Base-by-base conservation (phyloP, 2,329 filamentous ascomycete genomes). In the Penicillium psychrosexuale region DNA sequence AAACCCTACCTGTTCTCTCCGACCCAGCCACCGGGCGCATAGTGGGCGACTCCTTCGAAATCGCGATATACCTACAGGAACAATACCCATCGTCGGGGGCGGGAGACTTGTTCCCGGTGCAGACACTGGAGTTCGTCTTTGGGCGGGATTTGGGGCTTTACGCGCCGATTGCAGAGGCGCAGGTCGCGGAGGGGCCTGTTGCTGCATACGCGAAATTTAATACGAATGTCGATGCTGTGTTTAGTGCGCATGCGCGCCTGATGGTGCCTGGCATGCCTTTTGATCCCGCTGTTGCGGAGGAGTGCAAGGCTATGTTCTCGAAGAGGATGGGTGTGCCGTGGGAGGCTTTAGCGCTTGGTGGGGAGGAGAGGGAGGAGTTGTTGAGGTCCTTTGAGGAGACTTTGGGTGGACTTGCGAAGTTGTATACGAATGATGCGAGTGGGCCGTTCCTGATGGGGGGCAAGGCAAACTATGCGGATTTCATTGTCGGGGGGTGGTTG, bases 31-130 rank as follows among this genome's bases (percentile, higher is more conserved):
- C 77, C 8, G 42, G 0, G 64, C 63, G 5, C 55, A 69, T 0
- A 47, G 74, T 87, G 3, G 85, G 85, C 5, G 85, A 88, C 70
- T 83, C 84, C 2, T 85, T 86, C 63, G 85, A 87, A 49, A 88
- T 88, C 56, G 85, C 85, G 7, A 69, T 79, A 27, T 82, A 86
- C 61, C 75, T 88, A 2, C 78, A 87, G 24, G 69, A 76, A 1
- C 75, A 66, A 0, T 84, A 82, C 51, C 81, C 82, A 4, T 44
- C 28, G 4, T 31, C 42, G 0, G 78, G 78, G 1, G 72, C 65
- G 1, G 75, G 77, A 0, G 67, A 76, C 43, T 73, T 87, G 2
- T 82, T 86, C 61, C 79, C 79, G 0, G 45, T 67, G 0, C 66
- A 71, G 43, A 69, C 58, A 7, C 71, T 82, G 15, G 75, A 79